Evolutionary conservation across 176 grass and related monocot species (phyloP), one percentile per base, ranked within the genome.

Genomic region (Carex littledalei): DNA sequence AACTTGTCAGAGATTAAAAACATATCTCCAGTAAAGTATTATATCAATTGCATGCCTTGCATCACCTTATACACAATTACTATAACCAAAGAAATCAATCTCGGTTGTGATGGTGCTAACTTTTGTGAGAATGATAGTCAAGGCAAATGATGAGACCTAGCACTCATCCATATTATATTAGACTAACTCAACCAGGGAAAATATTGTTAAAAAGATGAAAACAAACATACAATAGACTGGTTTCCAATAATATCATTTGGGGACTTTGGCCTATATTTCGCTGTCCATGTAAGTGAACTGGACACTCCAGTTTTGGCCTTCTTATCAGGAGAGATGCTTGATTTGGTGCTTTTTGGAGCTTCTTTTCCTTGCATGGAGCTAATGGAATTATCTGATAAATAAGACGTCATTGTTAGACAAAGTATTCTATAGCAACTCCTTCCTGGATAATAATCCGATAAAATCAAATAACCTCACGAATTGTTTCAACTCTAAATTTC

Each of bases 181-280:
- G 49, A 55, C 22, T 32, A 55, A 15, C 2, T 32, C 29, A 47
- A 13, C 21, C 32, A 18, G 74, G 2, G 13, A 56, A 78, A 31
- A 56, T 78, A 32, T 55, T 56, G 12, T 16, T 29, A 29, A 77
- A 52, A 12, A 20, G 1, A 72, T 72, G 68, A 54, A 31, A 31
- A 31, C 41, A 53, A 53, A 80, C 93, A 79, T 80, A 96, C 97
- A 90, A 94, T 91, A 84, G 91, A 92, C 87, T 96, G 93, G 76
- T 99, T 99, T 61, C 90, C 97, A 86, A 99, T 92, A 86, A 99
- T 96, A 49, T 99, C 97, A 87, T 89, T 94, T 87, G 93, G 88
- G 89, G 93, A 54, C 55, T 99, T 99, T 18, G 97, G 97, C 22
- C 86, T 74, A 87, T 99, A 99, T 85, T 99, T 99, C 78, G 92